Base-by-base conservation (phyloP, 768 basidiomycete species). In the Amylocystis lapponica region DNA sequence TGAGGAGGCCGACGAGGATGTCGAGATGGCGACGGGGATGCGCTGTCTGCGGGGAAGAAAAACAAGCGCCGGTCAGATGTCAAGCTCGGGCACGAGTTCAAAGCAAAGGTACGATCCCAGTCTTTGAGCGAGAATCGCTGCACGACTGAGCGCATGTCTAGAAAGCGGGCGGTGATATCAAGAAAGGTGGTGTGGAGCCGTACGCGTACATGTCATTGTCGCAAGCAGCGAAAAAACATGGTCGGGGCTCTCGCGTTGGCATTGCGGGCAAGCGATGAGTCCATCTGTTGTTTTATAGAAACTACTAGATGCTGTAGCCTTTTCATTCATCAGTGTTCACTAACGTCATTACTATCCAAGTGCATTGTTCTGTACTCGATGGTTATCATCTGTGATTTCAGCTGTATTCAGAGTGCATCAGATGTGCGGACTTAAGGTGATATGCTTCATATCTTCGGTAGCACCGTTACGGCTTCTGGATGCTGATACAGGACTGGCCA, bases 111-210 rank as follows among this genome's bases (percentile, higher is more conserved):
- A 52, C 43, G 80, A 64, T 7, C 9, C n/a, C 27, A n/a, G n/a
- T n/a, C 12, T 10, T 43, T 29, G 17, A 9, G 37, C 23, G 27
- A 36, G 40, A 25, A 49, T 20, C 20, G 22, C 25, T 27, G n/a
- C n/a, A n/a, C n/a, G 14, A 32, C 35, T 55, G 29, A 55, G 41
- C 36, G 52, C 35, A 17, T 30, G 31, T 49, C 41, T 63, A 98
- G 95, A 88, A 82, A 69, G 96, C 94, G 19, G 89, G 88, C 25
- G 96, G 96, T 7, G 96, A 98, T 60, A 71, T 96, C 61, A 94
- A 91, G 65, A 87, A 79, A 60, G 77, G 79, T 31, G 84, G 85
- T 13, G 63, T 90, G 41, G 93, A 96, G 59, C 96, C 96, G 4
- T 98, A 91, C 60, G 91, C 90, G 14, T 99, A 97, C 62, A 61